Conservation (phyloP, 2,329 filamentous ascomycete species). For the Tolypocladium nubicola region DNA sequence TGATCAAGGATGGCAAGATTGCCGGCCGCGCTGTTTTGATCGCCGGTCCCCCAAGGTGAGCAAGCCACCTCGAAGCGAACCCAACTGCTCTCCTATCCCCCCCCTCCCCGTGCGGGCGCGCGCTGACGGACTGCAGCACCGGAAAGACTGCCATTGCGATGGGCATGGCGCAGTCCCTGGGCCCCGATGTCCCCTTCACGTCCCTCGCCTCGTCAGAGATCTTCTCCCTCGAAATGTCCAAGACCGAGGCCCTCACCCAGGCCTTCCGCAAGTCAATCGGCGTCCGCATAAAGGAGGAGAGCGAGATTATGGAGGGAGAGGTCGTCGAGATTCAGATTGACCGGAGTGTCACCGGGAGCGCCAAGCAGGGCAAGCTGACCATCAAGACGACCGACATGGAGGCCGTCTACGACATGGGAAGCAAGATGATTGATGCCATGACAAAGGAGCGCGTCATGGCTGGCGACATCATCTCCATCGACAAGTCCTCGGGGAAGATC, state of each 20-base stretch:
- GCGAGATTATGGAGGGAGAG: conserved; percentile 97
- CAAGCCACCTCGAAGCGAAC: not conserved
- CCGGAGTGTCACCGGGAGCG: conserved; percentile 87
- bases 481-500: conserved; percentile 97
- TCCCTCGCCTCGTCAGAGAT: conserved; percentile 94
- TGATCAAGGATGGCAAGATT: conserved; percentile 99
- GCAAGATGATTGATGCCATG: conserved; percentile 99
- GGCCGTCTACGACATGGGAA: conserved; percentile 98
- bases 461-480: conserved; percentile 95
- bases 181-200: conserved; percentile 90
- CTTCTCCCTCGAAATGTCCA: conserved; percentile 98
- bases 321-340: conserved; percentile 99
- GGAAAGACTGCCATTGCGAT: conserved; percentile 98
- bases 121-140: conserved; percentile 47
- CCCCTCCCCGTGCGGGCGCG: not conserved
- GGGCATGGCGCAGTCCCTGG: conserved; percentile 95
- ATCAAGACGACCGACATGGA: conserved; percentile 99
- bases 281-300: conserved; percentile 97
- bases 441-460: conserved; percentile 99
- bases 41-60: conserved; percentile 76
- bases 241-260: conserved; percentile 95
- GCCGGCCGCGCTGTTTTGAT: conserved; percentile 90
- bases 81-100: not conserved
- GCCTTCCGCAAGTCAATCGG: conserved; percentile 99
- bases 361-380: conserved; percentile 97